Base-by-base conservation (phyloP, 345 rosid genomes). In the Brassica incana region DNA sequence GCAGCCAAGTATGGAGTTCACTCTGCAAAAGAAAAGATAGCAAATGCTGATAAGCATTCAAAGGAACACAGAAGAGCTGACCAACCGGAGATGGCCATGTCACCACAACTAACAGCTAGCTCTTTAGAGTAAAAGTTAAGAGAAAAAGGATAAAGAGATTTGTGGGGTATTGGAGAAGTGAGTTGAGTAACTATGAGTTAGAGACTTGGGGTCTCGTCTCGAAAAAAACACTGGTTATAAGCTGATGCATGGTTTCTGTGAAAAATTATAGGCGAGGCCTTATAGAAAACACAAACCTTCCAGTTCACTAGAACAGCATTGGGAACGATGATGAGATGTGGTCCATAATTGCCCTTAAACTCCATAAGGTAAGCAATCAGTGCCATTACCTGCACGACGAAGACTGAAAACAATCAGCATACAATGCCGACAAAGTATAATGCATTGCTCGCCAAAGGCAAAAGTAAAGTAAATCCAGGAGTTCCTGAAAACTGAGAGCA, bases 351-450 rank as follows among this genome's bases (percentile, higher is more conserved):
- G 72, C 99, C 98, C 82, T 96, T 96, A 67, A 93, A 96, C 85
- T 96, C 99, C 99, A 96, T 96, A 81, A 96, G 85, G 87, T 93
- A 92, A 82, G 99, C 99, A 87, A 96, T 90, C 87, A 96, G 83
- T 65, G 99, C 93, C 99, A 96, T 93, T 78, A 96, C 99, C 99
- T 96, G 83, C 65, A 85, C 15, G 58, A 62, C 6, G 58, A 68
- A 84, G 33, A 77, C 77, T 33, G 69, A 74, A 79, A 67, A 77
- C 65, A 45, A 78, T 77, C 11, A 73, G 36, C n/a, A n/a, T n/a
- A n/a, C n/a, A n/a, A n/a, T 64, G 50, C 33, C 54, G 27, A 35
- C 75, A 81, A 14, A 20, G 4, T 35, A 78, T 62, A 54, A 23
- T 66, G 71, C 32, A 67, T 61, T 78, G 64, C 77, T 76, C 36